Base-by-base conservation (phyloP, 2,329 filamentous ascomycete species). In the Colletotrichum incanum region DNA sequence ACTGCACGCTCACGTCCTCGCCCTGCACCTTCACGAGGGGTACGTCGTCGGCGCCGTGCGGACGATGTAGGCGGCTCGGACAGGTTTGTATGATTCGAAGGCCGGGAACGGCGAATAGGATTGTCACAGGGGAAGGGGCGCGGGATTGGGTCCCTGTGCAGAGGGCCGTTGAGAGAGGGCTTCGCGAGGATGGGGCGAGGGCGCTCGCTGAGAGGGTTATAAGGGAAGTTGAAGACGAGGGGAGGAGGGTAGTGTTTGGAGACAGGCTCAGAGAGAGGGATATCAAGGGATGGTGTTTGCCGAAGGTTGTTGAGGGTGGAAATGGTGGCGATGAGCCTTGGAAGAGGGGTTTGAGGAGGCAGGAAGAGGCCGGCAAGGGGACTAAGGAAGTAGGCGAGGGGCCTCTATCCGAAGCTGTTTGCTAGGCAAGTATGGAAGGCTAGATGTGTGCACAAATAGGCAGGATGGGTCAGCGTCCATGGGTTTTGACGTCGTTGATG, bases 11-110 rank as follows among this genome's bases (percentile, higher is more conserved):
- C 11, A 34, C 50, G 23, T n/a, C 28, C 23, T 26, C 31, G 18
- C 66, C 50, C 23, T 71, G 63, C 34, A 64, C 59, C 26, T 66
- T 54, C 47, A 39, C 41, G 41, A 69, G 5, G n/a, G 18, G 11
- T 31, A 28, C n/a, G 23, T 37, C 49, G 37, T 55, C 50, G 16
- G 52, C 28, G 28, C 28, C 31, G 12, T 68, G 66, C 60, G 59
- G 59, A 7, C 66, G 66, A 39, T 68, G 66, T 18, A 28, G 45
- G 14, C 39, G 62, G 16, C 37, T 47, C 28, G 56, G 14, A 4
- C 28, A 16, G 23, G 9, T 28, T 12, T 68, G 66, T 39, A 31
- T 64, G 14, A 26, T 68, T 26, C 59, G 66, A 5, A 4, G 66
- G 49, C 60, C 50, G 41, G 47, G 37, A 18, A 26, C 34, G 41